phyloP scores from a whole-genome alignment of 768 basidiomycete genomes.

The Tylopilus sp. region DNA sequence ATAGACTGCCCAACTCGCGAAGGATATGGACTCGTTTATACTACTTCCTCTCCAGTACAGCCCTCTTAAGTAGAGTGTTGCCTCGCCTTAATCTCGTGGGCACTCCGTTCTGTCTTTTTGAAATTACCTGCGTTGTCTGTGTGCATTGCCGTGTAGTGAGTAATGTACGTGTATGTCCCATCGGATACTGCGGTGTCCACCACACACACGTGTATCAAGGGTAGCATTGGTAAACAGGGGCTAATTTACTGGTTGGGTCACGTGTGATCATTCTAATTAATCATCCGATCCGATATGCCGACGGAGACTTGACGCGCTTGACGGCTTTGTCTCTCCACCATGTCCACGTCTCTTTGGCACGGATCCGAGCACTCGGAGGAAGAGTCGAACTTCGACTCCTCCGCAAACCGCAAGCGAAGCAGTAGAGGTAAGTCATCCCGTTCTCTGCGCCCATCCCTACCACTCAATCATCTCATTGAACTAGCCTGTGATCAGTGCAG shows the following conservation, averaged over 20 bases:
- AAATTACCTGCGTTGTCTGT: neutral
- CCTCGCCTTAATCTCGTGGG: neutral
- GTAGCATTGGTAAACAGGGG: neutral
- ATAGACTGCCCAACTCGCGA: slow-evolving; percentile 87
- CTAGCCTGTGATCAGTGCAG: slow-evolving; percentile 85
- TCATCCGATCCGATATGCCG: neutral
- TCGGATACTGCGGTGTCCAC: neutral
- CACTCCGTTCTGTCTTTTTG: neutral
- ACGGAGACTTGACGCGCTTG: neutral
- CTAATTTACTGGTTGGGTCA: slow-evolving; percentile 6
- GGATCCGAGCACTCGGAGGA: slow-evolving; percentile 63
- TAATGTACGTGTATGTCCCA: neutral
- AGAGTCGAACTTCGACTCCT: slow-evolving; percentile 41
- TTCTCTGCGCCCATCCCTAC: neutral
- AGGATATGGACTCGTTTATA: slow-evolving; percentile 84
- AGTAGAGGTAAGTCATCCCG: slow-evolving; percentile 48
- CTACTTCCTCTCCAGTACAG: slow-evolving; percentile 77
- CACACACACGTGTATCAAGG: no score
- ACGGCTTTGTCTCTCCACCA: slow-evolving; percentile 9
- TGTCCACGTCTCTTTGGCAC: slow-evolving; percentile 42
- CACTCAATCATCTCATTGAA: slow-evolving; percentile 12
- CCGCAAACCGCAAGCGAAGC: slow-evolving; percentile 54
- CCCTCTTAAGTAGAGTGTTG: slow-evolving; percentile 63
- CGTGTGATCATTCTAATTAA: slow-evolving; percentile 18
- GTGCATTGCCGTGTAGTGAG: neutral